phyloP scores from a whole-genome alignment of 345 rosid genomes.

The Raphanus raphanistrum region DNA sequence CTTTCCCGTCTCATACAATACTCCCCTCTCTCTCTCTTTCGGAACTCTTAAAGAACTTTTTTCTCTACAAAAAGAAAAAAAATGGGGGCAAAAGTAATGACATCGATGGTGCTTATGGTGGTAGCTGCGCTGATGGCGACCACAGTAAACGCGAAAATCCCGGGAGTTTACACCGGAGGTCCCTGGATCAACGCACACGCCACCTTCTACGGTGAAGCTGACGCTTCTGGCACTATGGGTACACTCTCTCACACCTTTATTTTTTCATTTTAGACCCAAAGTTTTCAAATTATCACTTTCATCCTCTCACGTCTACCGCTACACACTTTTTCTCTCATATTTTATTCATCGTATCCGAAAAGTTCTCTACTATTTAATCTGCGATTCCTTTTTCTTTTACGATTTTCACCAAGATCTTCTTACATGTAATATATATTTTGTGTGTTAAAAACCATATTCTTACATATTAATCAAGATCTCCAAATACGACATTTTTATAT shows the following conservation, averaged over 20 bases:
- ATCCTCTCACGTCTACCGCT: background rate
- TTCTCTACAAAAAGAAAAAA: background rate
- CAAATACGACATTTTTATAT: background rate
- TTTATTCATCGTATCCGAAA: background rate
- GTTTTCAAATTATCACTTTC: background rate
- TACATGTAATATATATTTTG: background rate
- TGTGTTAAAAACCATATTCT: background rate
- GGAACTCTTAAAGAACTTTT: too few species aligned
- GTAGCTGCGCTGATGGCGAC: slow-evolving; percentile 20
- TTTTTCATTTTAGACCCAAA: background rate
- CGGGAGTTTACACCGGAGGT: slow-evolving; percentile 68
- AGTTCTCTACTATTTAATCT: background rate
- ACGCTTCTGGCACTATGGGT: slow-evolving; percentile 95
- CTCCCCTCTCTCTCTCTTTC: too few species aligned
- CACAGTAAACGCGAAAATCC: slow-evolving; percentile 53
- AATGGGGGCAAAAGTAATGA: slow-evolving; percentile 35
- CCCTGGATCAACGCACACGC: slow-evolving; percentile 76
- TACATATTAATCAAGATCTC: background rate
- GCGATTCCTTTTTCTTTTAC: background rate
- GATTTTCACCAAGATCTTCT: background rate
- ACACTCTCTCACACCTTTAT: slow-evolving; percentile 10
- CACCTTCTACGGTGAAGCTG: slow-evolving; percentile 80
- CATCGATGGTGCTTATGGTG: slow-evolving; percentile 7
- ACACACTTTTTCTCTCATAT: background rate
- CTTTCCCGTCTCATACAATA: too few species aligned